Evolutionary conservation across 768 basidiomycete species (phyloP).

Genomic region (Phallus indusiatus): DNA sequence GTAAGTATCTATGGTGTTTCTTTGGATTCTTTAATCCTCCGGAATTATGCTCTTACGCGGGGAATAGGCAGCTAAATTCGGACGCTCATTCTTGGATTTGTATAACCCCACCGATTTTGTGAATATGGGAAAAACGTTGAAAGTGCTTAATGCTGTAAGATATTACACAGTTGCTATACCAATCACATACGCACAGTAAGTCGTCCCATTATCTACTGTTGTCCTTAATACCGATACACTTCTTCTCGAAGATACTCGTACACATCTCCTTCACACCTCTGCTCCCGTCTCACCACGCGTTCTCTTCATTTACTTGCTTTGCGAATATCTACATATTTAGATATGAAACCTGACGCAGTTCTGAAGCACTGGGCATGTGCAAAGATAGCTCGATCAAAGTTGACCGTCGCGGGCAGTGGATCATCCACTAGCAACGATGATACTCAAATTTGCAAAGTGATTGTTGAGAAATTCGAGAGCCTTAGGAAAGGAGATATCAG

Average conservation of each 20-base stretch:
- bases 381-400: constrained; percentile 71
- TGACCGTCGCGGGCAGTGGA: constrained; percentile 42
- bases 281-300: constrained; percentile 74
- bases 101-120: constrained; percentile 91
- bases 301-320: constrained; percentile 89
- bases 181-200: constrained; percentile 83
- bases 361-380: constrained; percentile 94
- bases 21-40: neutral
- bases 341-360: constrained; percentile 76
- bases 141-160: constrained; percentile 89
- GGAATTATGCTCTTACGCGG: constrained; percentile 1
- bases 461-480: constrained; percentile 85
- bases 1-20: constrained; percentile 30
- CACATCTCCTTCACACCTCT: constrained; percentile 69
- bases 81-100: constrained; percentile 85
- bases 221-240: constrained; percentile 5
- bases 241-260: constrained; percentile 57
- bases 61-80: constrained; percentile 88
- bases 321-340: constrained; percentile 77
- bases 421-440: constrained; percentile 54
- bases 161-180: constrained; percentile 91
- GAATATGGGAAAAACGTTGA: constrained; percentile 83
- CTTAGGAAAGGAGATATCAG: constrained; percentile 73
- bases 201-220: constrained; percentile 5
- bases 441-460: constrained; percentile 66